These are phyloP conservation scores for Daldinia eschscholtzii DNA, from an alignment of 2,329 filamentous ascomycete genomes.

Conservation along the genomic window DNA sequence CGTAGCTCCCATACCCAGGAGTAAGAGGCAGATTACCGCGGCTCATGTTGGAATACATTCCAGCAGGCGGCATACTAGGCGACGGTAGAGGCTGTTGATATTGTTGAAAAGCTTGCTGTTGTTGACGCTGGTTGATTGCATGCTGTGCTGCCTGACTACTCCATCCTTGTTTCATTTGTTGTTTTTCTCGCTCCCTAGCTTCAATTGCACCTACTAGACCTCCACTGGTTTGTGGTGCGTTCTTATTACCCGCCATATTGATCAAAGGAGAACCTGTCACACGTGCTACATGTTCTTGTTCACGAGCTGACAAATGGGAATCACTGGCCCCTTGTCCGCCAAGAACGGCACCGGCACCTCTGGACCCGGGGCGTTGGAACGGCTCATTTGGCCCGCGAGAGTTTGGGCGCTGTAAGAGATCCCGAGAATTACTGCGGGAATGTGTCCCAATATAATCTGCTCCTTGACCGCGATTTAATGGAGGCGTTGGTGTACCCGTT, in stretches of 20 bases:
- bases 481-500: slow-evolving; percentile 59
- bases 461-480: slow-evolving; percentile 58
- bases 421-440: slow-evolving; percentile 62
- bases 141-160: slow-evolving; percentile 79
- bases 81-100: slow-evolving; percentile 50
- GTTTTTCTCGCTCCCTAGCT: slow-evolving; percentile 81
- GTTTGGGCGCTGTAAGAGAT: slow-evolving; percentile 60
- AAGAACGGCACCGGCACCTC: slow-evolving; percentile 65
- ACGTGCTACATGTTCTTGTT: slow-evolving; percentile 89
- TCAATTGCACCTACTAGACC: slow-evolving; percentile 85
- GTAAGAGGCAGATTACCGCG: slow-evolving; percentile 43
- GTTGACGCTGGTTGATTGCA: slow-evolving; percentile 77
- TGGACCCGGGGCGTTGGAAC: slow-evolving; percentile 64
- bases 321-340: slow-evolving; percentile 60
- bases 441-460: slow-evolving; percentile 58
- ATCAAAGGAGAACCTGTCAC: slow-evolving; percentile 83
- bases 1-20: slow-evolving; percentile 45
- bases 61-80: slow-evolving; percentile 47
- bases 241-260: slow-evolving; percentile 70
- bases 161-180: slow-evolving; percentile 75
- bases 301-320: slow-evolving; percentile 81
- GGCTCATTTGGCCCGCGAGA: slow-evolving; percentile 69
- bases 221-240: slow-evolving; percentile 63
- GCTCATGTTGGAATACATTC: slow-evolving; percentile 53
- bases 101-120: slow-evolving; percentile 60